Conservation (phyloP, 441 rosid species). For the Cnidoscolus chayamansa region DNA sequence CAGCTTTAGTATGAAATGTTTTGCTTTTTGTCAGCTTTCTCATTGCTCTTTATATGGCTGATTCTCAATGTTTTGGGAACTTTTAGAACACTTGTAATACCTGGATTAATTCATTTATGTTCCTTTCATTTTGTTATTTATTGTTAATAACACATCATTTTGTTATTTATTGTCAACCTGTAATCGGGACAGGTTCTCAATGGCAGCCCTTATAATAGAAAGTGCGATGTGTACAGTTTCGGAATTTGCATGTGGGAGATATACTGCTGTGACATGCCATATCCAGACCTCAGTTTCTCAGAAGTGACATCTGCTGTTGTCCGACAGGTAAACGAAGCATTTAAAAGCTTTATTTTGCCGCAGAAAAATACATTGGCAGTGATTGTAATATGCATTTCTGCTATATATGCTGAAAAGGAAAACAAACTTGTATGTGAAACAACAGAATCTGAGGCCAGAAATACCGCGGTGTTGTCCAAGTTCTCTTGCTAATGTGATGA, state of each 20-base stretch:
- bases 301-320: slow-evolving; percentile 95
- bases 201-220: slow-evolving; percentile 84
- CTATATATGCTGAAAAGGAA: slow-evolving; percentile 14
- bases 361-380: background rate
- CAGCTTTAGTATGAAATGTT: too few relatives aligned
- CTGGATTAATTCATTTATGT: background rate
- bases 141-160: background rate
- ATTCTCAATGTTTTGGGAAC: background rate
- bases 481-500: slow-evolving; percentile 85
- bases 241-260: slow-evolving; percentile 98
- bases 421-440: slow-evolving; percentile 11
- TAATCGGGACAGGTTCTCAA: slow-evolving; percentile 64
- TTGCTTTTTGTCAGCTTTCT: background rate
- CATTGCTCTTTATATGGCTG: background rate
- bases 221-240: slow-evolving; percentile 95
- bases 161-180: slow-evolving; percentile 2
- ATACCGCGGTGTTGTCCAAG: slow-evolving; percentile 95
- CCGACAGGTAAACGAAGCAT: slow-evolving; percentile 57
- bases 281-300: slow-evolving; percentile 87
- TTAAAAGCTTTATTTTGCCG: background rate
- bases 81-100: background rate
- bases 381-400: background rate
- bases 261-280: slow-evolving; percentile 97
- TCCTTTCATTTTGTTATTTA: background rate
- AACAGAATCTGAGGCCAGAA: slow-evolving; percentile 90